These are phyloP conservation scores for Athelia psychrophila DNA, from an alignment of 1,284 basidiomycete species.

Conservation along the genomic window DNA sequence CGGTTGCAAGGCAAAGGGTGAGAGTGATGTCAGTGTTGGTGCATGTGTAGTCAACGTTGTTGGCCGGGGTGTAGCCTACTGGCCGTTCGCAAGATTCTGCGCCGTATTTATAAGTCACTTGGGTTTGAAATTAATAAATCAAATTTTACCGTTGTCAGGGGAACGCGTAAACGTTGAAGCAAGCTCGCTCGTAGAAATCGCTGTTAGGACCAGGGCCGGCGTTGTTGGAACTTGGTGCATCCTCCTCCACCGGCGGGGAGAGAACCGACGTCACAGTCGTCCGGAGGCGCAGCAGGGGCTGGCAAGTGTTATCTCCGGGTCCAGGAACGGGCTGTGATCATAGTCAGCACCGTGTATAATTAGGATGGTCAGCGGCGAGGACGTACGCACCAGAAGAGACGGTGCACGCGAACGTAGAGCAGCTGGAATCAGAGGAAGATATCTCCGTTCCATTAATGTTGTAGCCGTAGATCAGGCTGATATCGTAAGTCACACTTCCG, in stretches of 20 bases:
- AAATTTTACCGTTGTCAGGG: no score
- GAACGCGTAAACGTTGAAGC: constrained; percentile 24
- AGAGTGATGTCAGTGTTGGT: constrained; percentile 25
- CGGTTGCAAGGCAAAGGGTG: constrained; percentile 26
- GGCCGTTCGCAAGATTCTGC: constrained; percentile 24
- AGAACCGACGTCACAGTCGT: constrained; percentile 20
- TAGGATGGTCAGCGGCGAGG: not conserved
- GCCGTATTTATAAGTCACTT: constrained; percentile 15
- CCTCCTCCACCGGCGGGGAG: constrained; percentile 25
- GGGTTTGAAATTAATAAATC: no score
- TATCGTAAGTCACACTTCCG: constrained; percentile 30
- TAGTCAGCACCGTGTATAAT: not conserved
- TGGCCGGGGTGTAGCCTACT: constrained; percentile 19
- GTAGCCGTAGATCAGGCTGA: constrained; percentile 34
- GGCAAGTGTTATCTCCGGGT: constrained; percentile 16
- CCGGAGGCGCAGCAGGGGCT: constrained; percentile 26
- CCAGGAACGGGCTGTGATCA: constrained; percentile 24
- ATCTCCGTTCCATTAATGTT: constrained; percentile 36
- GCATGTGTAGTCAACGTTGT: constrained; percentile 27
- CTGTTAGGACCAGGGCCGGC: constrained; percentile 26
- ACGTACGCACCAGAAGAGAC: constrained; percentile 14
- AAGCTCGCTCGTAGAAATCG: constrained; percentile 23
- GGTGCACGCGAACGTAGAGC: constrained; percentile 29
- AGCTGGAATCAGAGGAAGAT: constrained; percentile 21
- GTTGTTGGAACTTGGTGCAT: constrained; percentile 20